phyloP scores from a whole-genome alignment of 2,329 filamentous ascomycete species.

The Cercospora berteroae region DNA sequence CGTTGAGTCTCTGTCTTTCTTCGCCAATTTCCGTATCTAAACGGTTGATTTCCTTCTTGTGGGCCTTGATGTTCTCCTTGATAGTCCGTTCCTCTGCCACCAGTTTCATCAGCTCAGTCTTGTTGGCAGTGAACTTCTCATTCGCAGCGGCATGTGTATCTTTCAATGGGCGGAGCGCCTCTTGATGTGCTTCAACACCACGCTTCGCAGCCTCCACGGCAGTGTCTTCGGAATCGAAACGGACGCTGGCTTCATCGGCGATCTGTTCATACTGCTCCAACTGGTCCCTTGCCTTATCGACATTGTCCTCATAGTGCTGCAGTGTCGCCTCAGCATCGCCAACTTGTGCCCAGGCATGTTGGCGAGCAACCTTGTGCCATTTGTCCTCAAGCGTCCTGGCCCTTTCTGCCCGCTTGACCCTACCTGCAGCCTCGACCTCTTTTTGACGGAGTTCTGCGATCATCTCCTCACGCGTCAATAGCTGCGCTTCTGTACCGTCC shows the following conservation, averaged over 20 bases:
- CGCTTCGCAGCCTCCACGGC: conserved; percentile 40
- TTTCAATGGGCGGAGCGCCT: conserved; percentile 45
- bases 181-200: conserved; percentile 36
- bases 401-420: conserved; percentile 64
- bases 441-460: conserved; percentile 59
- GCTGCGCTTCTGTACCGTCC: conserved; percentile 66
- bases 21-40: conserved; percentile 49
- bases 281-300: conserved; percentile 43
- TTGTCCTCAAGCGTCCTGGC: conserved; percentile 59
- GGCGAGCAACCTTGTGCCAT: conserved; percentile 56
- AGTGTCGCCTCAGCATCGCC: conserved; percentile 63
- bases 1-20: conserved; percentile 60
- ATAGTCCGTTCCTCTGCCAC: conserved; percentile 64
- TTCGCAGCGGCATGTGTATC: conserved; percentile 52
- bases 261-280: conserved; percentile 45
- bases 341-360: conserved; percentile 87
- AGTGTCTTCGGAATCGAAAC: conserved; percentile 47
- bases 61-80: conserved; percentile 55
- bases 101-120: conserved; percentile 25
- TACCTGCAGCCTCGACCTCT: conserved; percentile 61
- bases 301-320: conserved; percentile 30
- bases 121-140: conserved; percentile 48
- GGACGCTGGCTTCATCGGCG: conserved; percentile 46
- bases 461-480: conserved; percentile 61
- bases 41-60: conserved; percentile 46